These are phyloP conservation scores for Eucalyptus sideroxylon DNA, from an alignment of 345 rosid species.

Conservation along the genomic window DNA sequence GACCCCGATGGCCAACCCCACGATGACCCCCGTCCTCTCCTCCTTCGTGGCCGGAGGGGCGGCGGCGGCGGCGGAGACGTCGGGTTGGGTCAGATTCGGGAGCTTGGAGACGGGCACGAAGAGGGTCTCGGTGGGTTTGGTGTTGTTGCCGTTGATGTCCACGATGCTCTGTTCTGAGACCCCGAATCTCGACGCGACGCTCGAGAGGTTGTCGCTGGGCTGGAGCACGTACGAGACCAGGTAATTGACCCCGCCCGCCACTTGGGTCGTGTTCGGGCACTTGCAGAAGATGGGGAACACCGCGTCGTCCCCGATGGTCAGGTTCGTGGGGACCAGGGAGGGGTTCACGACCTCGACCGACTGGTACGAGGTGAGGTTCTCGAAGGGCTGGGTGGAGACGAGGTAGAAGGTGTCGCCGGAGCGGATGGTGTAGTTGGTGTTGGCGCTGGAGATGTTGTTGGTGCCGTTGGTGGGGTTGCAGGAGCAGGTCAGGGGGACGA, in stretches of 20 bases:
- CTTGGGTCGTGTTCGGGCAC: conserved; percentile 41
- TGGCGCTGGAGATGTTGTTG: conserved; percentile 26
- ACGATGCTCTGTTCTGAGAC: conserved; percentile 12
- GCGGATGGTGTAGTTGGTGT: conserved; percentile 25
- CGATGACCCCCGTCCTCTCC: conserved; percentile 26
- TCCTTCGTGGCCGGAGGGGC: conserved; percentile 4
- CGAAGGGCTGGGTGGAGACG: conserved; percentile 16
- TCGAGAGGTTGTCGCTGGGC: conserved; percentile 37
- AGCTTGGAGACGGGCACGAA: conserved; percentile 39
- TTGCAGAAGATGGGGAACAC: conserved; percentile 47
- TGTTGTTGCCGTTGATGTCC: conserved; percentile 23
- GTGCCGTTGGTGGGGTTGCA: conserved; percentile 20
- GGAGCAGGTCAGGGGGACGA: conserved; percentile 48
- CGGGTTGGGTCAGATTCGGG: conserved; percentile 30
- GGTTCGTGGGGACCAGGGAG: conserved; percentile 17
- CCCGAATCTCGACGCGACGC: conserved; percentile 41
- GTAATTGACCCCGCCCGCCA: conserved; percentile 7
- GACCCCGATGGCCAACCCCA: conserved; percentile 39
- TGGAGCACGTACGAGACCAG: conserved; percentile 56
- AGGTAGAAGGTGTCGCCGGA: conserved; percentile 19
- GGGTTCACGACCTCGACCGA: conserved; percentile 50
- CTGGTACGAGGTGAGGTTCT: conserved; percentile 50
- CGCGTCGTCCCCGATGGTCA: conserved; percentile 13
- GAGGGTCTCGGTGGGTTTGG: conserved; percentile 20
- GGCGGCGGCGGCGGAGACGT: neutral